Evolutionary conservation across 2,329 filamentous ascomycete species (phyloP), one percentile per base, ranked within the genome.

Genomic region (Coniochaeta sp.): DNA sequence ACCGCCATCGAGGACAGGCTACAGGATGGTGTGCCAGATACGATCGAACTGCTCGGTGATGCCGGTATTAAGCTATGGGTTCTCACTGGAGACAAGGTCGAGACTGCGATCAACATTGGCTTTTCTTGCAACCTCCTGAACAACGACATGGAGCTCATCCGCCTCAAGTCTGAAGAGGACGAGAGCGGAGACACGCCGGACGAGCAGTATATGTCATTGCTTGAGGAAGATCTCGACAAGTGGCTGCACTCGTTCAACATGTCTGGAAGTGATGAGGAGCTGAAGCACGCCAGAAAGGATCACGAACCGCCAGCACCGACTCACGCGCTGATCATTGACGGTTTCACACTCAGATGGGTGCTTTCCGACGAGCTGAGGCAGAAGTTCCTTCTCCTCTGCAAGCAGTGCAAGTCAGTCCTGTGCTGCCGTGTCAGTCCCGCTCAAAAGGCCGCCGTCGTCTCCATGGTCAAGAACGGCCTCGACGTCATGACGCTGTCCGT

Each of bases 21-120:
- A 26, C 94, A 99, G 70, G 94, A 99, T 60, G 94, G 92, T 53
- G 94, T 99, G 3, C 94, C 94, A 6, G 94, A 97, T 65, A 92
- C 94, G 0, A 99, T 99, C 61, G 88, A 87, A 49, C 74, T 99
- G 42, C 83, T 99, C 50, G 92, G 87, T 27, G 83, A 91, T 63
- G 94, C 94, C 51, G 95, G 95, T 66, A 96, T 99, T 70, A 99
- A 99, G 71, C 81, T 99, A 7, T 99, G 94, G 94, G 94, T 99
- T 51, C 74, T 99, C 57, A 99, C 94, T 14, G 94, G 95, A 57
- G 94, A 99, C 77, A 99, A 97, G 71, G 92, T 97, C 28, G 94
- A 99, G 71, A 99, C 94, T 22, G 94, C 95, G 53, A 99, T 99
- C 82, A 99, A 99, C 72, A 99, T 99, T 65, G 94, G 94, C 2